Percentiles rank a stretch among this genome's conserved stretches.
phyloP scores from a whole-genome alignment of 805 yeast genomes.

The Suhomyces tanzawaensis region DNA sequence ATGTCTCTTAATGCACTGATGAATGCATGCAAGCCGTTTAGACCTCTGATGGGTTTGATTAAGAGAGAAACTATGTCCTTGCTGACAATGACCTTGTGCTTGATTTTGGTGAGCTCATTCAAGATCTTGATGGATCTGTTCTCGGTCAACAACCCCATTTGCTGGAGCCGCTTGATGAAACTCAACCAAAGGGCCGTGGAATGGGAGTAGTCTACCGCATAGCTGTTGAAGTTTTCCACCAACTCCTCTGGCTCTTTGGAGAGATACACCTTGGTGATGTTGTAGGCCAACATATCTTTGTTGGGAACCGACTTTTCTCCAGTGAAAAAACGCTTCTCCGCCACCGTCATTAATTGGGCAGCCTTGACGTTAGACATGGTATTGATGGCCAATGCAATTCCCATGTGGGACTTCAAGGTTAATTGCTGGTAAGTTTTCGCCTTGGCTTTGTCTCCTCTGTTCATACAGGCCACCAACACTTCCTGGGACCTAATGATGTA shows the following conservation, averaged over 20 bases:
- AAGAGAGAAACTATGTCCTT: slow-evolving; percentile 31
- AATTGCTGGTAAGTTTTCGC: slow-evolving; percentile 17
- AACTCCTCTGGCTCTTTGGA: slow-evolving; percentile 36
- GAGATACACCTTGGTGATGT: slow-evolving; percentile 25
- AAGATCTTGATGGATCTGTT: slow-evolving; percentile 26
- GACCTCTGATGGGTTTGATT: slow-evolving; percentile 27
- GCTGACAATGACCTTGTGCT: slow-evolving; percentile 24
- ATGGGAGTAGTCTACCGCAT: slow-evolving; percentile 19
- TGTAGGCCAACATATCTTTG: slow-evolving; percentile 22
- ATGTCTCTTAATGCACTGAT: slow-evolving; percentile 12
- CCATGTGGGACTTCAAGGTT: slow-evolving; percentile 34
- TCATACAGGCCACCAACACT: slow-evolving; percentile 19
- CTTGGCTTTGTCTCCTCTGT: slow-evolving; percentile 4
- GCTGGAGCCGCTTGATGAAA: slow-evolving; percentile 30
- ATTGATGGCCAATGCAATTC: slow-evolving; percentile 31
- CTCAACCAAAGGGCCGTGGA: slow-evolving; percentile 35
- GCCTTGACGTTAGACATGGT: slow-evolving; percentile 26
- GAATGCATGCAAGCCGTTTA: slow-evolving; percentile 22
- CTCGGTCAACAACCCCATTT: slow-evolving; percentile 32
- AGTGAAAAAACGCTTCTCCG: slow-evolving; percentile 21
- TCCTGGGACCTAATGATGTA: slow-evolving; percentile 29
- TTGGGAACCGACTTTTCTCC: slow-evolving; percentile 6
- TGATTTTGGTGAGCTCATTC: slow-evolving; percentile 21
- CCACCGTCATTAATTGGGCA: slow-evolving; percentile 22
- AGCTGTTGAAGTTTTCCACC: slow-evolving; percentile 32